phyloP scores from a whole-genome alignment of 495 filamentous ascomycete genomes.

The Pyronema domesticum region DNA sequence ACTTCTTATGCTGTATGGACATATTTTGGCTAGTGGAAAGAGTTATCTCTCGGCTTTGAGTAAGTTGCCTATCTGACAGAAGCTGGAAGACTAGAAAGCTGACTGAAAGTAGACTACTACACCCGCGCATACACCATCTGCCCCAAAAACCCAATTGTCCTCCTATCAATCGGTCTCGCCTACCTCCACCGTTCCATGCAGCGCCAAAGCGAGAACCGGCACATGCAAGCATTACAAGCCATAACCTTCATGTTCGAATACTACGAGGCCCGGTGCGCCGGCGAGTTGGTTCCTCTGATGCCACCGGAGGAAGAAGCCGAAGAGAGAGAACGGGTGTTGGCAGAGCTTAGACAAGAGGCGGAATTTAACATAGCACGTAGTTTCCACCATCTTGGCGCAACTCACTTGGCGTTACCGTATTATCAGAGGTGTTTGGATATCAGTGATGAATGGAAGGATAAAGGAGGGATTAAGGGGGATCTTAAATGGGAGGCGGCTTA shows the following conservation, averaged over 20 bases:
- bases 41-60: constrained; percentile 67
- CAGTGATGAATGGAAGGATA: constrained; percentile 14
- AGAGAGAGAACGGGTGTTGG: not conserved
- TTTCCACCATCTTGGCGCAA: constrained; percentile 59
- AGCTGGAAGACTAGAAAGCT: not conserved
- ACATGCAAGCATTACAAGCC: constrained; percentile 69
- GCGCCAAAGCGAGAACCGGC: constrained; percentile 71
- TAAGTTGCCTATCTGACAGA: constrained; percentile 21
- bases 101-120: constrained; percentile 47
- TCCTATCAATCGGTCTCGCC: constrained; percentile 52
- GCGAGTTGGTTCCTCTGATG: no score
- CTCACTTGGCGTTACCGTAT: constrained; percentile 55
- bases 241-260: constrained; percentile 67
- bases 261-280: constrained; percentile 29
- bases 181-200: constrained; percentile 79
- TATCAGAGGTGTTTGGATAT: constrained; percentile 41
- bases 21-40: constrained; percentile 62
- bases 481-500: constrained; percentile 59
- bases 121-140: constrained; percentile 68
- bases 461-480: constrained; percentile 31
- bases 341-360: constrained; percentile 43
- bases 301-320: not conserved
- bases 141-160: constrained; percentile 55
- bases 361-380: constrained; percentile 74
- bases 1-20: constrained; percentile 70